These are phyloP conservation scores for Aspergillus bertholletiae DNA, from an alignment of 495 filamentous ascomycete genomes.

Conservation along the genomic window DNA sequence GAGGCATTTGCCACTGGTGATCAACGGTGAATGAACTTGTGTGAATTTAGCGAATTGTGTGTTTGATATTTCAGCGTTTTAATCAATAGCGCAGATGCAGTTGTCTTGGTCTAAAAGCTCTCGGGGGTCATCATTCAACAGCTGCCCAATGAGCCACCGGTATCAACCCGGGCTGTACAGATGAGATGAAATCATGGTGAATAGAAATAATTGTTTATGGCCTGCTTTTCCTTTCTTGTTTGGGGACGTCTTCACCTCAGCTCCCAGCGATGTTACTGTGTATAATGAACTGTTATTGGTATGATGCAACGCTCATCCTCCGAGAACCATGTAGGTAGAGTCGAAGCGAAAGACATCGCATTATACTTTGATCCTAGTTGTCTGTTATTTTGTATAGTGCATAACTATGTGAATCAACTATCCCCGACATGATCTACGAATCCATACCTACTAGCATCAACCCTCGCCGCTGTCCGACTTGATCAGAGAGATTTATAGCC, in stretches of 20 bases:
- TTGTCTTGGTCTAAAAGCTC: neutral
- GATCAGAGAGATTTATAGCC: no score
- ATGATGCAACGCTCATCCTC: no score
- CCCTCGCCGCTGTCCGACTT: no score
- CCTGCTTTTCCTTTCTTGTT: neutral
- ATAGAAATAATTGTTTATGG: neutral
- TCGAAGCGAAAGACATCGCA: no score
- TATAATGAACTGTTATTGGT: no score
- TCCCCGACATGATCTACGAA: no score
- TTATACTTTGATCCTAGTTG: no score
- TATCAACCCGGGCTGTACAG: neutral
- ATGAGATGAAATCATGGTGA: neutral
- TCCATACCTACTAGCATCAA: no score
- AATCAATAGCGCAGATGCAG: neutral
- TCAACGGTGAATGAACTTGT: neutral
- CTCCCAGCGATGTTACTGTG: neutral
- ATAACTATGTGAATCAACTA: no score
- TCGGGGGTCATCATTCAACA: neutral
- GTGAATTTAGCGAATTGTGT: neutral
- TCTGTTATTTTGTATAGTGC: no score
- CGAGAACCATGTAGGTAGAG: no score
- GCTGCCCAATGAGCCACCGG: neutral
- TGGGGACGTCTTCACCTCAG: neutral
- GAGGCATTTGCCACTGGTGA: conserved; percentile 66
- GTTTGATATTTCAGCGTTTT: neutral